Evolutionary conservation across 345 rosid genomes (phyloP).

Genomic region (Populus ilicifolia): DNA sequence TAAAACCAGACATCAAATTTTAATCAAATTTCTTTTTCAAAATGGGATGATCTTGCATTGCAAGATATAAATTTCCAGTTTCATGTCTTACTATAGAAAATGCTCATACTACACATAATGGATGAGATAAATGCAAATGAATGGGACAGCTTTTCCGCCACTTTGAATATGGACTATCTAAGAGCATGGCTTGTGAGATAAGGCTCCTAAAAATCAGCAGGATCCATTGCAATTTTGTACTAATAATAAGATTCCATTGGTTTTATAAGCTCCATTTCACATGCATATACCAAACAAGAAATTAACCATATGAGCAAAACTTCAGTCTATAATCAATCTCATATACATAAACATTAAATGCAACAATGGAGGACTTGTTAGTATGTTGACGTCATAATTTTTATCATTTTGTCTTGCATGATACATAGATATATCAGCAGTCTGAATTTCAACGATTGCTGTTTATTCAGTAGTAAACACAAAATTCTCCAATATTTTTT

Average conservation of each 20-base stretch:
- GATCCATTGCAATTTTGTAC: too few relatives aligned
- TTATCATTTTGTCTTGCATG: neutral
- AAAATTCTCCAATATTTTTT: neutral
- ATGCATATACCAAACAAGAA: too few relatives aligned
- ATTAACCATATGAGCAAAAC: neutral
- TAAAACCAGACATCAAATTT: too few relatives aligned
- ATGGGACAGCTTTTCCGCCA: neutral
- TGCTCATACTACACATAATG: neutral
- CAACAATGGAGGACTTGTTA: too few relatives aligned
- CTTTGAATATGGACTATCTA: neutral
- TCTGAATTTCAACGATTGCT: neutral
- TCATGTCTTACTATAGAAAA: neutral
- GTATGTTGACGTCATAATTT: too few relatives aligned
- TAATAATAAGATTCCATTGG: too few relatives aligned
- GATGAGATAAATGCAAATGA: neutral
- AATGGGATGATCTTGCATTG: too few relatives aligned
- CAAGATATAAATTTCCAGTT: neutral
- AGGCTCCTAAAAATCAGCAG: too few relatives aligned
- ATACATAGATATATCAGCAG: neutral
- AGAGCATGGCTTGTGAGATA: neutral
- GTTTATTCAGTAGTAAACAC: too few relatives aligned
- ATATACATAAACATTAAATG: too few relatives aligned
- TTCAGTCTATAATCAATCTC: neutral
- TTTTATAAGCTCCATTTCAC: too few relatives aligned
- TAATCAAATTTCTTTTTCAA: too few relatives aligned